Percentiles rank a stretch among this genome's conserved stretches.
Conservation (phyloP, 2,329 filamentous ascomycete species). For the Emmonsiellopsis sp. region DNA sequence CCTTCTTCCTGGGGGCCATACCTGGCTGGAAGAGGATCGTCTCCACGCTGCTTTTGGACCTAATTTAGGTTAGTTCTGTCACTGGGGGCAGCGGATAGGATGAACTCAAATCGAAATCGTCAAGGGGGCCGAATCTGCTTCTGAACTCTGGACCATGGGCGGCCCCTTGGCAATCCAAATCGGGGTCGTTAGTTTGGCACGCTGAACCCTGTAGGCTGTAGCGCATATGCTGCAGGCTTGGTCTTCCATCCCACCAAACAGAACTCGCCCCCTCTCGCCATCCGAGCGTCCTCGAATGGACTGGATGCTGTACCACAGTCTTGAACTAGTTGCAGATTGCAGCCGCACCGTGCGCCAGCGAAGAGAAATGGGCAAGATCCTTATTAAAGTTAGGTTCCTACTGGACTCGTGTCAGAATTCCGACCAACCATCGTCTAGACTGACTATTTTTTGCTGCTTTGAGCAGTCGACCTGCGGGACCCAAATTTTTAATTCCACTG, state of each 20-base stretch:
- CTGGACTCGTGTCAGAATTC: conserved; percentile 5
- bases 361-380: conserved; percentile 8
- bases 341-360: conserved; percentile 15
- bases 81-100: background rate
- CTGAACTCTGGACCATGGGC: conserved; percentile 2
- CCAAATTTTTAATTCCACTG: background rate
- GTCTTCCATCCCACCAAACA: background rate
- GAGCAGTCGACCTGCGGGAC: background rate
- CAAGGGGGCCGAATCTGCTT: background rate
- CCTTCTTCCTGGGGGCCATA: background rate
- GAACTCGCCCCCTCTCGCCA: background rate
- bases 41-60: conserved; percentile 3
- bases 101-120: background rate
- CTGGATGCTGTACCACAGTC: conserved; percentile 2
- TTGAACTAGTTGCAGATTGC: conserved; percentile 14
- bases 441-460: background rate
- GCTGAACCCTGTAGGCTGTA: conserved; percentile 5
- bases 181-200: background rate
- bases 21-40: background rate
- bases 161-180: conserved; percentile 2
- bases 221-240: background rate
- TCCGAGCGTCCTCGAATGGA: conserved; percentile 3
- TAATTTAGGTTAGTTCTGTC: background rate
- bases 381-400: background rate
- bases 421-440: background rate